A percentile compares a stretch with the other conserved stretches of the same genome.
These are phyloP conservation scores for Dendrobium nobile DNA, from an alignment of 106 monocot species.

Conservation along the genomic window DNA sequence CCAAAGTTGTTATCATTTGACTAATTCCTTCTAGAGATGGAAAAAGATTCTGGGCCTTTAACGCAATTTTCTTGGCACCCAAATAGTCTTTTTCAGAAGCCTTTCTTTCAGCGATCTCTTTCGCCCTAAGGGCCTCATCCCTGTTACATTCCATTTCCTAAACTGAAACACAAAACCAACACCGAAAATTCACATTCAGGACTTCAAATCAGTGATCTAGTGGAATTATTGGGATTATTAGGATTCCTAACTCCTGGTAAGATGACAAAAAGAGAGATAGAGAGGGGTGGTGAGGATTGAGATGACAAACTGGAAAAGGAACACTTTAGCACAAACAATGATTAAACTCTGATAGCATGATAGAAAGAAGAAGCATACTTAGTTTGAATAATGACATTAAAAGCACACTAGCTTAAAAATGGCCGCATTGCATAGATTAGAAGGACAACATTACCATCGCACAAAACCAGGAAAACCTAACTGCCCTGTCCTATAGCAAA, in stretches of 20 bases:
- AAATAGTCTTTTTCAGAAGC: constrained; percentile 23
- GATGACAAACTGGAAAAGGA: neutral
- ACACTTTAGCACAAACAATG: neutral
- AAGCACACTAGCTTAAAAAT: neutral
- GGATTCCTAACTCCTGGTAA: neutral
- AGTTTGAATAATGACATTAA: neutral
- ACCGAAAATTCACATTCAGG: neutral
- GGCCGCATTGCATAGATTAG: neutral
- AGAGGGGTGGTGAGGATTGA: neutral
- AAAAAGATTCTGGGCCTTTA: constrained; percentile 52
- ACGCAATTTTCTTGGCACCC: constrained; percentile 47
- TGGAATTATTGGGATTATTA: neutral
- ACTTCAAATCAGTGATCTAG: neutral
- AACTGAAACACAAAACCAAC: neutral
- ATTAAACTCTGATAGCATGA: neutral
- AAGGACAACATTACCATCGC: neutral
- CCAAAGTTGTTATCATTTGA: constrained; percentile 15
- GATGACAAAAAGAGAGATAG: neutral
- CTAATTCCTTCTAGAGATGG: constrained; percentile 29
- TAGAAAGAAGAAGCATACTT: neutral
- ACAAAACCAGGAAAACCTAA: neutral
- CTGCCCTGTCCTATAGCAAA: neutral
- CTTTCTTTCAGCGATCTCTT: constrained; percentile 41
- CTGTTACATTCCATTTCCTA: constrained; percentile 39
- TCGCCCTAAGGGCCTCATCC: constrained; percentile 52